Percentiles rank a stretch among this genome's conserved stretches.
These are phyloP conservation scores for Fabrea salina DNA, from an alignment of 169 alveolate species.

Conservation along the genomic window DNA sequence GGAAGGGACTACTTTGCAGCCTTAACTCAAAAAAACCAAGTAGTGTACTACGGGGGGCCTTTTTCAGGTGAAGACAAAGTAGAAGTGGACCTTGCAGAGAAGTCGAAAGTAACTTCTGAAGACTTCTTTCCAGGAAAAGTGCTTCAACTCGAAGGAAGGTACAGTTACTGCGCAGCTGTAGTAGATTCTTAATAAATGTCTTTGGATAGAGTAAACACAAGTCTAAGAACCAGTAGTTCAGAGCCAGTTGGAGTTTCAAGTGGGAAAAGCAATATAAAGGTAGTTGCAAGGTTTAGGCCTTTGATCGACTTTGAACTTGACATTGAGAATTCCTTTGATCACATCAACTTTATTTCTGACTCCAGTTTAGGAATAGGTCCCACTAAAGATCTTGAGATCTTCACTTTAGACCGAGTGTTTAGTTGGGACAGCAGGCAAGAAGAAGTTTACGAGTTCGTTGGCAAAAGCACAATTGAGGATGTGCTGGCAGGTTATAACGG, in stretches of 20 bases:
- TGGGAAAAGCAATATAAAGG: background rate
- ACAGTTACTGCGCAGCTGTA: background rate
- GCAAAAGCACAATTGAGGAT: background rate
- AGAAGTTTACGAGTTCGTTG: conserved; percentile 23
- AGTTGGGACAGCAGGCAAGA: background rate
- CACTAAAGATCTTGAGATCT: background rate
- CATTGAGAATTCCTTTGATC: background rate
- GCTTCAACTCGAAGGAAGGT: background rate
- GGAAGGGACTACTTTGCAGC: conserved; percentile 20
- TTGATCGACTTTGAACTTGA: background rate
- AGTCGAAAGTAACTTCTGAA: background rate
- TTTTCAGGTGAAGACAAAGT: background rate
- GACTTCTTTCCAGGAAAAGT: background rate
- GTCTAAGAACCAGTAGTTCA: no score
- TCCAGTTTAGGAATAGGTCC: background rate
- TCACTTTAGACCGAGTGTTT: conserved; percentile 8
- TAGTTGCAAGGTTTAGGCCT: background rate
- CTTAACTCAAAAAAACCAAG: background rate
- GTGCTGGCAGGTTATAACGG: conserved; percentile 84
- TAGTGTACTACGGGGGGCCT: conserved; percentile 1
- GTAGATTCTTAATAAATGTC: no score
- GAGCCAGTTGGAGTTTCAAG: no score
- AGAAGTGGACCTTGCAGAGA: background rate
- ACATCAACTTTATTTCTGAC: background rate
- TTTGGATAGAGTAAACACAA: no score